A percentile compares a stretch with the other conserved stretches of the same genome.
Evolutionary conservation across 2,329 filamentous ascomycete genomes (phyloP).

Genomic region (Verticillium nubilum): DNA sequence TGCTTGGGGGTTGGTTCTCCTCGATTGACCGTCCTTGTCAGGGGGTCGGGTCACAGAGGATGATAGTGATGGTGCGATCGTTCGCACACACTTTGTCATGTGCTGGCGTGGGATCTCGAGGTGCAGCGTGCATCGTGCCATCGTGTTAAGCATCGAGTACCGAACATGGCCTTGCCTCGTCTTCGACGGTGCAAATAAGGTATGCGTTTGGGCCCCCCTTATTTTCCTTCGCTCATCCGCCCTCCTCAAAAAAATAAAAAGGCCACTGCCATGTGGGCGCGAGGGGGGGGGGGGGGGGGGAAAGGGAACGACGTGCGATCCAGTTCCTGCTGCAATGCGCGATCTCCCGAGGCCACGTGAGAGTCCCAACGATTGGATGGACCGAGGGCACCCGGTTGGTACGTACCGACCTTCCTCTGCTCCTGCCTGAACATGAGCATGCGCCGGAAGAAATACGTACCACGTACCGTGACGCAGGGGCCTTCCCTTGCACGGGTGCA

Average conservation of each 20-base stretch:
- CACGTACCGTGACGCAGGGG: not conserved
- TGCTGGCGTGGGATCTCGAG: not conserved
- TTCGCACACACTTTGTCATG: not conserved
- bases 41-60: not conserved
- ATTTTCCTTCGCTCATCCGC: not conserved
- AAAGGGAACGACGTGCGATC: conserved; percentile 1
- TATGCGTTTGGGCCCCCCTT: not conserved
- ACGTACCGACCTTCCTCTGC: not conserved
- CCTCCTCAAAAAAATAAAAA: not conserved
- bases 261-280: not conserved
- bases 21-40: not conserved
- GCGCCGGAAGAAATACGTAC: too few species aligned
- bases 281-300: not conserved
- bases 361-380: conserved; percentile 1
- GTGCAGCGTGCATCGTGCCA: not conserved
- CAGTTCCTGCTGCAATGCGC: conserved; percentile 10
- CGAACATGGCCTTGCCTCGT: too few species aligned
- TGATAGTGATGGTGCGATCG: not conserved
- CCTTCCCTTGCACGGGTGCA: not conserved
- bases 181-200: not conserved
- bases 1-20: not conserved
- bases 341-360: conserved; percentile 13
- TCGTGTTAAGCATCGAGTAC: too few species aligned
- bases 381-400: not conserved
- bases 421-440: not conserved